phyloP scores from a whole-genome alignment of 116 monocot species.

The Iris pallida region DNA sequence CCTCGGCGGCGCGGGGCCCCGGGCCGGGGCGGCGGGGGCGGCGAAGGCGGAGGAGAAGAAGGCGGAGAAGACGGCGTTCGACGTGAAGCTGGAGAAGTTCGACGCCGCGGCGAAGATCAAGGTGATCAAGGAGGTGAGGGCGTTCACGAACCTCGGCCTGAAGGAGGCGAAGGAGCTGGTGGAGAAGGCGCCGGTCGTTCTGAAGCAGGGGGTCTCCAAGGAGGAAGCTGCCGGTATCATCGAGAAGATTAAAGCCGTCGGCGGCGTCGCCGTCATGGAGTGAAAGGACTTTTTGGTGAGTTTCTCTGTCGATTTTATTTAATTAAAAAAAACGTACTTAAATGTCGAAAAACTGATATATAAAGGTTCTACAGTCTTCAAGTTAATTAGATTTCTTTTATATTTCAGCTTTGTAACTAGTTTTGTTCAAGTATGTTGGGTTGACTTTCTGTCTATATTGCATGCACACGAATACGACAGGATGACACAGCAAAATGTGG shows the following conservation, averaged over 20 bases:
- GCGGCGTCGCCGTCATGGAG: constrained; percentile 82
- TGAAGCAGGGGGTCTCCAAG: constrained; percentile 79
- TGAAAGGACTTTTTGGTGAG: constrained; percentile 22
- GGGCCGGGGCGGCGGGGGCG: constrained; percentile 24
- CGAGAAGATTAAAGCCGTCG: constrained; percentile 81
- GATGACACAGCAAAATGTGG: no score
- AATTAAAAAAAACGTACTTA: no score
- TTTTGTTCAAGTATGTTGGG: no score
- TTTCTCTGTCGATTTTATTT: neutral
- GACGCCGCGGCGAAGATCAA: constrained; percentile 90
- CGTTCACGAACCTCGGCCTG: constrained; percentile 77
- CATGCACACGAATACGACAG: no score
- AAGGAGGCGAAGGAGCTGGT: constrained; percentile 98
- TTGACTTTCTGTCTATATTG: no score
- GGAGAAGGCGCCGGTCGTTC: constrained; percentile 73
- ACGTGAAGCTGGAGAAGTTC: constrained; percentile 92
- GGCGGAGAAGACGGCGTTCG: constrained; percentile 90
- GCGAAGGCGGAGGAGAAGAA: constrained; percentile 68
- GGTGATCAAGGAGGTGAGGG: constrained; percentile 91
- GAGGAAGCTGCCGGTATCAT: constrained; percentile 76
- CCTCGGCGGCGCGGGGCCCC: constrained; percentile 33
- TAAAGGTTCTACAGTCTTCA: no score
- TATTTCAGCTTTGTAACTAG: no score
- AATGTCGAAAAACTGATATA: no score
- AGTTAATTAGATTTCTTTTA: no score